These are phyloP conservation scores for Hyaloperonospora arabidopsidis DNA, from an alignment of 352 stramenopile genomes.

Conservation along the genomic window DNA sequence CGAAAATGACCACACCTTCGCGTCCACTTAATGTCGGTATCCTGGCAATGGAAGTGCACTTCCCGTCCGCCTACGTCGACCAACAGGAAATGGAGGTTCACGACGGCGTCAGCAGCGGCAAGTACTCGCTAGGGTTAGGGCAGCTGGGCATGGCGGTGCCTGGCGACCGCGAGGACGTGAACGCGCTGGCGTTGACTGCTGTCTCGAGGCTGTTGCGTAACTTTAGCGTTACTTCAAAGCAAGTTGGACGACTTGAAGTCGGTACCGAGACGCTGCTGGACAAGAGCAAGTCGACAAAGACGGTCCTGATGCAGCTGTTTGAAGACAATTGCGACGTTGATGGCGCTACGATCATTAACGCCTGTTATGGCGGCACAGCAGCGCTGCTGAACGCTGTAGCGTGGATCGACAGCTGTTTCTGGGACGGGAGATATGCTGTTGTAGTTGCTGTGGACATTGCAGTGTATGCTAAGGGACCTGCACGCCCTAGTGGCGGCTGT, in stretches of 20 bases:
- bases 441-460: constrained; percentile 96
- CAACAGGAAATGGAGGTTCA: constrained; percentile 93
- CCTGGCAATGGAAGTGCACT: constrained; percentile 95
- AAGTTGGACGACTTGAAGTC: constrained; percentile 93
- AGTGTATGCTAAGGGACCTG: constrained; percentile 89
- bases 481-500: constrained; percentile 86
- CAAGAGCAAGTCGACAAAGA: constrained; percentile 85
- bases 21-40: constrained; percentile 89
- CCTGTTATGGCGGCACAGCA: constrained; percentile 96
- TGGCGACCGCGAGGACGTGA: constrained; percentile 66
- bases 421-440: constrained; percentile 91
- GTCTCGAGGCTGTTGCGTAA: constrained; percentile 50
- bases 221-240: constrained; percentile 38
- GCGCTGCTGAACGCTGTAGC: constrained; percentile 94
- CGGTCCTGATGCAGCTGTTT: constrained; percentile 72
- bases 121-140: constrained; percentile 62
- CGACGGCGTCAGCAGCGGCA: constrained; percentile 69
- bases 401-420: constrained; percentile 93
- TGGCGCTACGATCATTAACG: constrained; percentile 93
- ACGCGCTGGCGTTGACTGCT: constrained; percentile 57
- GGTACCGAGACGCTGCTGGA: constrained; percentile 94
- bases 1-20: too few species aligned
- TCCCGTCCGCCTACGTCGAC: constrained; percentile 88
- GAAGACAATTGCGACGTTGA: constrained; percentile 55
- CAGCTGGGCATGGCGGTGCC: constrained; percentile 60